phyloP scores from a whole-genome alignment of 2,329 filamentous ascomycete species.

The Penicillium sp. region DNA sequence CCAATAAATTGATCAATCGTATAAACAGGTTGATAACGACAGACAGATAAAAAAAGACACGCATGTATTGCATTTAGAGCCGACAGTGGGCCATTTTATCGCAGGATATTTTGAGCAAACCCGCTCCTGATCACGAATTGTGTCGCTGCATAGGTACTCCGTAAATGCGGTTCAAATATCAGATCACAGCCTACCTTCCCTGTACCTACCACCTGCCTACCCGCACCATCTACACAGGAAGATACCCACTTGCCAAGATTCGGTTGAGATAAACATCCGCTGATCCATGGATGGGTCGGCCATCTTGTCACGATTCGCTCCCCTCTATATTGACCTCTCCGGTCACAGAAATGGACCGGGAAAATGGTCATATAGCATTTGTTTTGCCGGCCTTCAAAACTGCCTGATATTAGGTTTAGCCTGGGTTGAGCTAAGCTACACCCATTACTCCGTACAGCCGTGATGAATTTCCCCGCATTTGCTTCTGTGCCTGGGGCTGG shows the following conservation, averaged over 20 bases:
- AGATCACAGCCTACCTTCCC: neutral
- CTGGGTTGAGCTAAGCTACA: neutral
- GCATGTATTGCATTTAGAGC: neutral
- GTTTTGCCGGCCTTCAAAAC: neutral
- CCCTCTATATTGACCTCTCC: neutral
- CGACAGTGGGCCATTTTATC: neutral
- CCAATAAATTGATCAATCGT: neutral
- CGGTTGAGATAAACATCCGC: neutral
- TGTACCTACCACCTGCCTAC: neutral
- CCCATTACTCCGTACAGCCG: neutral
- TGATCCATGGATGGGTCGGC: neutral
- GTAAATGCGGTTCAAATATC: neutral
- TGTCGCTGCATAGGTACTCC: neutral
- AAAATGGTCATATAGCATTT: neutral
- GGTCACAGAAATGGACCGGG: neutral
- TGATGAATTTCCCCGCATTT: constrained; percentile 8
- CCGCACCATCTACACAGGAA: neutral
- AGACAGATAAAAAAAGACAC: neutral
- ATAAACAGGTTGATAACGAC: too few relatives aligned
- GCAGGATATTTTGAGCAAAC: neutral
- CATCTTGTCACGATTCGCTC: neutral
- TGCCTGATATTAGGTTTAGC: constrained; percentile 4
- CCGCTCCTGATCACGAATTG: neutral
- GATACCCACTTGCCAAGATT: neutral
- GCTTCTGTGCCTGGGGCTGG: neutral